Conservation (phyloP, 345 rosid species). For the Salix exigua region DNA sequence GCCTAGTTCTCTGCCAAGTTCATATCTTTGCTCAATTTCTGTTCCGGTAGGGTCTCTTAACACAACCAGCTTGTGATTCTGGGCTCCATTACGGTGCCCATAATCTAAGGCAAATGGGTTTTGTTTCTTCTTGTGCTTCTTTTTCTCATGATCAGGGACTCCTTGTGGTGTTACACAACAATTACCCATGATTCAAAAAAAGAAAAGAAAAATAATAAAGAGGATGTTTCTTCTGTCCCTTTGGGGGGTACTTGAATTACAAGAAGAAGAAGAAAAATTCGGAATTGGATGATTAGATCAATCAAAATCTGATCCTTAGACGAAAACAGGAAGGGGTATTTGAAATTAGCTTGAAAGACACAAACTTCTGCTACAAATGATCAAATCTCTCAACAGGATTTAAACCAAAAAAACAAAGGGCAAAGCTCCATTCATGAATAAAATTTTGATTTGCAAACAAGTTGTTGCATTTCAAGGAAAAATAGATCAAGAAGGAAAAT, state of each 20-base stretch:
- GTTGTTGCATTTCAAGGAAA: slow-evolving; percentile 2
- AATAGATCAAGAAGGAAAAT: not conserved
- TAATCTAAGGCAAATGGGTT: slow-evolving; percentile 20
- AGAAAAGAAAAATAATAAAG: not conserved
- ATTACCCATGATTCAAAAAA: slow-evolving; percentile 25
- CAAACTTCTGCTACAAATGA: slow-evolving; percentile 6
- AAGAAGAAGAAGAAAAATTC: not conserved
- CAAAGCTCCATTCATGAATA: not conserved
- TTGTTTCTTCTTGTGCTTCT: slow-evolving; percentile 19
- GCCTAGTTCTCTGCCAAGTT: slow-evolving; percentile 33
- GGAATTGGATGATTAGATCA: not conserved
- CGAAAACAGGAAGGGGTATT: slow-evolving; percentile 11
- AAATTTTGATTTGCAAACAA: slow-evolving; percentile 1
- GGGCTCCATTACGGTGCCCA: slow-evolving; percentile 9
- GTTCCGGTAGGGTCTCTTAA: slow-evolving; percentile 21
- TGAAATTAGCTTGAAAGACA: not conserved
- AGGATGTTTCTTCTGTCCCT: not conserved
- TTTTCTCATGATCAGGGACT: not conserved
- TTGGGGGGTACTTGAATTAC: slow-evolving; percentile 10
- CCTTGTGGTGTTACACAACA: slow-evolving; percentile 27
- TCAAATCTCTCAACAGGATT: not conserved
- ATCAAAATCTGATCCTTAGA: not conserved
- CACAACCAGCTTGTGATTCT: slow-evolving; percentile 13
- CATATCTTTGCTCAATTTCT: slow-evolving; percentile 28
- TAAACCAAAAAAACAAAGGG: not conserved